A percentile compares a stretch with the other conserved stretches of the same genome.
These are phyloP conservation scores for Raddia distichophylla DNA, from an alignment of 176 grass and related monocot genomes.

Conservation along the genomic window DNA sequence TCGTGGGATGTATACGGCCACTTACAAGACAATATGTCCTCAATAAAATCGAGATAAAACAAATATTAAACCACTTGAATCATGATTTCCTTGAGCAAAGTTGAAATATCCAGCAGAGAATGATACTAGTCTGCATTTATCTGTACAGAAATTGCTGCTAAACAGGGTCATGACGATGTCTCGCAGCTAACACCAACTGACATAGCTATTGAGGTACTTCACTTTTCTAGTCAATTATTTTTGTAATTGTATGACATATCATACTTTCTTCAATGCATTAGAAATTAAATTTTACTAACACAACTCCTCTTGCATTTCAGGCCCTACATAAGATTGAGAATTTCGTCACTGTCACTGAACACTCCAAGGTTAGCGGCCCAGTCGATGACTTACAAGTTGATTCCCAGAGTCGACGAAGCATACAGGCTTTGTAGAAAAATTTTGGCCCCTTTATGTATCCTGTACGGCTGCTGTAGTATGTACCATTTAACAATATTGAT, in stretches of 20 bases:
- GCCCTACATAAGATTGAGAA: constrained; percentile 53
- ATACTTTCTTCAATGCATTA: not conserved
- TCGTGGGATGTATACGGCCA: too few relatives aligned
- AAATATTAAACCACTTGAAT: too few relatives aligned
- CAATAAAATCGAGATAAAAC: too few relatives aligned
- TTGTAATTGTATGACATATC: not conserved
- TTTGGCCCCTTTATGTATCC: not conserved
- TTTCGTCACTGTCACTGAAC: constrained; percentile 26
- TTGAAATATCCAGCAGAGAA: not conserved
- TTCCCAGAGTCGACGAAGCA: not conserved
- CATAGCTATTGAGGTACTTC: constrained; percentile 74
- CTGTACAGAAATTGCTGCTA: constrained; percentile 69
- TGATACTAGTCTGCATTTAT: constrained; percentile 9
- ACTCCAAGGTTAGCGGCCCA: not conserved
- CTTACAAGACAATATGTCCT: too few relatives aligned
- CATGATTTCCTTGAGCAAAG: not conserved
- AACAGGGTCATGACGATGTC: constrained; percentile 78
- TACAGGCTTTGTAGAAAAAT: constrained; percentile 33
- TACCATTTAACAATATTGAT: not conserved
- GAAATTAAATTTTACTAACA: not conserved
- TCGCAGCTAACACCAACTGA: constrained; percentile 65
- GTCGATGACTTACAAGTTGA: constrained; percentile 27
- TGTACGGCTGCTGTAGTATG: not conserved
- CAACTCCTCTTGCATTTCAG: constrained; percentile 42
- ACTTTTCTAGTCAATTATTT: not conserved